phyloP scores from a whole-genome alignment of 179 eudicot genomes.

The Spinacia oleracea region DNA sequence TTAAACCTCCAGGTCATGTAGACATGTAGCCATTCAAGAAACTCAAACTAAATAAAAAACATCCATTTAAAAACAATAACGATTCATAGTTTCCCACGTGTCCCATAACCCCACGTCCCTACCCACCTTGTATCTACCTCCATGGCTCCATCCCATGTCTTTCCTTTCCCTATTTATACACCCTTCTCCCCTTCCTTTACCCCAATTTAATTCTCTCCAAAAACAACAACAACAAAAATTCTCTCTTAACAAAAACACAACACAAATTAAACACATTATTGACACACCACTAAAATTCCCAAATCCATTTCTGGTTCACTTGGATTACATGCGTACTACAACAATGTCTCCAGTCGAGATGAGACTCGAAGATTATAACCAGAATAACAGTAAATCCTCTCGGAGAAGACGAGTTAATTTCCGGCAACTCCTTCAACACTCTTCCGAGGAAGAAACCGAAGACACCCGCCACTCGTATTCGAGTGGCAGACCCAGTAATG shows the following conservation, averaged over 20 bases:
- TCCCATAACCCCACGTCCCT: background rate
- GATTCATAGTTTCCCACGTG: slow-evolving; percentile 25
- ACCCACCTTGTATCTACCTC: slow-evolving; percentile 32
- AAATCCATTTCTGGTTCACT: too few relatives aligned
- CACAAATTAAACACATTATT: too few relatives aligned
- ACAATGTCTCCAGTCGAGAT: background rate
- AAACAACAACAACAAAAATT: background rate
- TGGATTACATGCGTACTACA: too few relatives aligned
- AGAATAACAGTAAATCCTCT: background rate
- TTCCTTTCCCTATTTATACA: slow-evolving; percentile 30
- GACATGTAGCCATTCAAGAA: background rate
- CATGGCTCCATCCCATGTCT: slow-evolving; percentile 34
- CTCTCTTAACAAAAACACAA: background rate
- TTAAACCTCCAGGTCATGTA: background rate
- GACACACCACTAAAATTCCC: too few relatives aligned
- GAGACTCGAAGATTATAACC: background rate
- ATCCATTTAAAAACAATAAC: slow-evolving; percentile 2
- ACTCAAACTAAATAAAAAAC: background rate
- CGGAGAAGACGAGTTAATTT: slow-evolving; percentile 20
- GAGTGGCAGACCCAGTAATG: slow-evolving; percentile 23
- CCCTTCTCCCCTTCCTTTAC: background rate
- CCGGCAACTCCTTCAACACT: slow-evolving; percentile 21
- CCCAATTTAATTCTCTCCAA: background rate
- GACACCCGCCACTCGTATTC: background rate
- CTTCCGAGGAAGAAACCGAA: background rate